Percentiles rank a stretch among this genome's conserved stretches.
phyloP scores from a whole-genome alignment of 805 yeast species.

The Metschnikowia similis region DNA sequence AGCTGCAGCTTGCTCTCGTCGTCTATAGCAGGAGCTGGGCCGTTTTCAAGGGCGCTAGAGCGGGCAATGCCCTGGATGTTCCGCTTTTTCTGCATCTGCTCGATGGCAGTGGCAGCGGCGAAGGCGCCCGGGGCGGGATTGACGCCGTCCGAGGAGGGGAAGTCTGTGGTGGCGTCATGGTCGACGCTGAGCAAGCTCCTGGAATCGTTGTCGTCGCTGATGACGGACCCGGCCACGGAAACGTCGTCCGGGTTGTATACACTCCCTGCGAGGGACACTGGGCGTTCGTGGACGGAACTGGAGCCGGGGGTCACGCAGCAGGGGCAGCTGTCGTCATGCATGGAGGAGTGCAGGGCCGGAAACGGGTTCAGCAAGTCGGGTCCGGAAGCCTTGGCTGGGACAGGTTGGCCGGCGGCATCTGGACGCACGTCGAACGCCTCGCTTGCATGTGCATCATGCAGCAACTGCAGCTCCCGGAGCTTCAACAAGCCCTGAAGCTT shows the following conservation, averaged over 20 bases:
- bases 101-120: constrained; percentile 34
- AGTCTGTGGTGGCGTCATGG: constrained; percentile 14
- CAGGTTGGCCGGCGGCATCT: neutral
- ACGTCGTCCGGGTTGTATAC: constrained; percentile 37
- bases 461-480: constrained; percentile 57
- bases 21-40: constrained; percentile 9
- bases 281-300: constrained; percentile 54
- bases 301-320: constrained; percentile 36
- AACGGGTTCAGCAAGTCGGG: constrained; percentile 5
- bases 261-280: constrained; percentile 64
- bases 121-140: constrained; percentile 48
- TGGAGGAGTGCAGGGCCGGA: constrained; percentile 10
- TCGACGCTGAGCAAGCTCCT: constrained; percentile 27
- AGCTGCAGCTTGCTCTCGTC: constrained; percentile 31
- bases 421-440: constrained; percentile 2
- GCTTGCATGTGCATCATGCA: neutral
- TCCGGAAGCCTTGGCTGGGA: neutral
- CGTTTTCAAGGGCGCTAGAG: neutral
- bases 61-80: constrained; percentile 2
- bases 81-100: constrained; percentile 45
- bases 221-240: constrained; percentile 30
- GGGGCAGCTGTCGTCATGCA: constrained; percentile 41
- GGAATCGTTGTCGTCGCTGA: constrained; percentile 38
- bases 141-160: constrained; percentile 37
- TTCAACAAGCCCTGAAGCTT: constrained; percentile 61